Conservation (phyloP, 2,329 filamentous ascomycete species). For the Fusarium siculi region DNA sequence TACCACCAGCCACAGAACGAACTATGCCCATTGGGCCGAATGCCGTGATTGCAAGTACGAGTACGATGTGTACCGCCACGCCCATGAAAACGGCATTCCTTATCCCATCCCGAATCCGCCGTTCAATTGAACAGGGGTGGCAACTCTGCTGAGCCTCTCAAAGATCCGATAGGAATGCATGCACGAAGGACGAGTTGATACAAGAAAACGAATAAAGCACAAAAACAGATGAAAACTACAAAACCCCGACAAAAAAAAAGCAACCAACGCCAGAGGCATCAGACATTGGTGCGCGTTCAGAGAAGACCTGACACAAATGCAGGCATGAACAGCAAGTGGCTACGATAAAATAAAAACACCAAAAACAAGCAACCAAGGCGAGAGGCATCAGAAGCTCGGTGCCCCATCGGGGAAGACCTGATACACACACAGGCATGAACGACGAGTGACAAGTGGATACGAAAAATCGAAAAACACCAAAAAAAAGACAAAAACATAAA, state of each 20-base stretch:
- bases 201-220: background rate
- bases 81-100: rapidly evolving
- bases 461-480: rapidly evolving
- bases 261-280: background rate
- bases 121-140: background rate
- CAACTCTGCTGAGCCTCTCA: no score
- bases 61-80: background rate
- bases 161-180: background rate
- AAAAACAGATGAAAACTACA: background rate
- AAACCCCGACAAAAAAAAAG: background rate
- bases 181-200: background rate
- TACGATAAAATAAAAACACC: rapidly evolving
- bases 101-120: background rate
- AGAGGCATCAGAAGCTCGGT: background rate
- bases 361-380: background rate
- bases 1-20: no score
- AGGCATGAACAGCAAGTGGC: background rate
- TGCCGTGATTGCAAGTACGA: rapidly evolving
- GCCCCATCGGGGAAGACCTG: background rate
- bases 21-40: no score
- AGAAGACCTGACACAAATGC: no score
- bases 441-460: background rate
- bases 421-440: background rate
- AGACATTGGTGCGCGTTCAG: background rate
- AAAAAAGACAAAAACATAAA: no score